Base-by-base conservation (phyloP, 2,329 filamentous ascomycete genomes). In the Pleoardoris graminearum region DNA sequence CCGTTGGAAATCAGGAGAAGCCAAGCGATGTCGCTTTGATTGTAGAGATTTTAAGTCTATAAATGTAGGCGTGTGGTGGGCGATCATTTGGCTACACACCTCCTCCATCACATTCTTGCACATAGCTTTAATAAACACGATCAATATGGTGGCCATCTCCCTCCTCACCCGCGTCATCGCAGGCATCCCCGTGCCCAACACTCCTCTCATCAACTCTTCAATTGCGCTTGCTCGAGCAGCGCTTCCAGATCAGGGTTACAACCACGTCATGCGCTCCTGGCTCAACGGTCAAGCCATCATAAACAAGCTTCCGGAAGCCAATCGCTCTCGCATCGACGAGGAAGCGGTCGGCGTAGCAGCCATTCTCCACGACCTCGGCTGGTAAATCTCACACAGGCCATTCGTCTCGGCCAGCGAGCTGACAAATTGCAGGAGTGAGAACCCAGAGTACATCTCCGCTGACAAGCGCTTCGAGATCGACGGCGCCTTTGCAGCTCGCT, bases 381-480 rank as follows among this genome's bases (percentile, higher is more conserved):
- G 73, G 76, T 72, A 73, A 46, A 63, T 59, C 12, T 70, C 63
- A 2, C 23, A 11, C 21, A 36, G 11, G 11, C n/a, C 32, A 30
- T 25, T 8, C 17, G 12, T 29, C 12, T 42, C 21, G 19, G 22
- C 21, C 6, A 43, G 6, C 12, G 2, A 6, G 17, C 35, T 45
- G 3, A 50, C 27, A 12, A 21, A 7, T 2, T 17, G 11, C 12
- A 54, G 52, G 48, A 49, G 45, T 29, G 14, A 35, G 10, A 27
- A 47, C 16, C 5, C 51, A 12, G 59, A 65, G 27, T 50, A 76
- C 7, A 54, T 79, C 14, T 77, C 74, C 33, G 41, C 58, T 1
- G 77, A 81, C 62, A 77, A 76, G 23, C 73, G 78, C 7, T 82
- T 82, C 61, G 79, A 82, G 54, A 76, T 81, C 21, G 79, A 82